phyloP scores from a whole-genome alignment of 768 basidiomycete species.

The Leccinum arenicola region DNA sequence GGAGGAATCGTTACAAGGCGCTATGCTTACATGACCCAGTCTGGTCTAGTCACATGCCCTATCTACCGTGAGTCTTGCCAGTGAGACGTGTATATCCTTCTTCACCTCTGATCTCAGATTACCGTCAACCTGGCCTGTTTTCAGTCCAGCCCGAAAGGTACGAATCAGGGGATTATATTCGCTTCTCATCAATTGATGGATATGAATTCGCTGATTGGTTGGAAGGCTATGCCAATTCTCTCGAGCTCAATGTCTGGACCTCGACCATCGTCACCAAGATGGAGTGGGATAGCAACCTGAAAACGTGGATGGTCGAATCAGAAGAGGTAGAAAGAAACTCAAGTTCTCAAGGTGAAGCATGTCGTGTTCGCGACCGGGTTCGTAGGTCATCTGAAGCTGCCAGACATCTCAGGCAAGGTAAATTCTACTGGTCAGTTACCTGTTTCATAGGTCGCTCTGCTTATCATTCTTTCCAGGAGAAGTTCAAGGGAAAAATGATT shows the following conservation, averaged over 20 bases:
- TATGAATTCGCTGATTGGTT: slow-evolving; percentile 64
- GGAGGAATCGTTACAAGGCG: slow-evolving; percentile 58
- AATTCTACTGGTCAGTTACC: not conserved
- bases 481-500: slow-evolving; percentile 50
- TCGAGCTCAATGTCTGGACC: slow-evolving; percentile 66
- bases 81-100: not conserved
- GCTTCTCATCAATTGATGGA: not conserved
- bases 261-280: slow-evolving; percentile 42
- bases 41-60: slow-evolving; percentile 56
- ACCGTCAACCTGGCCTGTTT: slow-evolving; percentile 56
- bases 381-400: slow-evolving; percentile 42
- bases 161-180: not conserved
- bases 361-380: slow-evolving; percentile 59
- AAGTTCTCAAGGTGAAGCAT: slow-evolving; percentile 43
- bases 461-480: slow-evolving; percentile 31
- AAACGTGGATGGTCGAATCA: slow-evolving; percentile 46
- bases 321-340: slow-evolving; percentile 32
- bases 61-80: slow-evolving; percentile 40
- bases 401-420: slow-evolving; percentile 43
- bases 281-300: slow-evolving; percentile 34
- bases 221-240: slow-evolving; percentile 54
- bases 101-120: slow-evolving; percentile 35
- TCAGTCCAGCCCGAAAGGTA: slow-evolving; percentile 49
- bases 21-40: slow-evolving; percentile 53
- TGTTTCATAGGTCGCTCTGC: not conserved